These are phyloP conservation scores for Boletus sp. DNA, from an alignment of 768 basidiomycete species.

Conservation along the genomic window DNA sequence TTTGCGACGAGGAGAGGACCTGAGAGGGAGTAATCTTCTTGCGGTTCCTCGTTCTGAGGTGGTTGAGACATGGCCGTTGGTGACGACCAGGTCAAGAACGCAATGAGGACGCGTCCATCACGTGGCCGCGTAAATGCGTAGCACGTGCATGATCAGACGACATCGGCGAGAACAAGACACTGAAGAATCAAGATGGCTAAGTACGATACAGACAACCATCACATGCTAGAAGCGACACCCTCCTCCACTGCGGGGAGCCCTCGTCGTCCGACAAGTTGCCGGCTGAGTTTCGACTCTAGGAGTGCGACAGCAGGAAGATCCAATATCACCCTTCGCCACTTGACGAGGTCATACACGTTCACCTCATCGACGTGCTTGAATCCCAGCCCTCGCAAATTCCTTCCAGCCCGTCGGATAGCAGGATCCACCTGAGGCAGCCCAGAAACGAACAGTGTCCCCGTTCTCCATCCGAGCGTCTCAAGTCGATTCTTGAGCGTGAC, in stretches of 20 bases:
- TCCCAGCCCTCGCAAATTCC: constrained; percentile 70
- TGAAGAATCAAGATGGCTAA: neutral
- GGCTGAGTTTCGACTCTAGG: constrained; percentile 62
- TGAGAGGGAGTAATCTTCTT: constrained; percentile 52
- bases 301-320: constrained; percentile 81
- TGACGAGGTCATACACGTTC: constrained; percentile 78
- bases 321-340: constrained; percentile 77
- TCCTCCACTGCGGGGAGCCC: constrained; percentile 9
- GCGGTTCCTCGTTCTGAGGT: constrained; percentile 48
- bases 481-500: constrained; percentile 61
- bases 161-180: neutral
- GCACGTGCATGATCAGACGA: constrained; percentile 2
- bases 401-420: constrained; percentile 57
- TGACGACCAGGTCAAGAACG: neutral
- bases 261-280: constrained; percentile 20
- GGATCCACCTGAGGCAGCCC: constrained; percentile 54
- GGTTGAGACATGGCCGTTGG: constrained; percentile 41
- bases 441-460: constrained; percentile 69
- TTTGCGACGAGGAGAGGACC: constrained; percentile 86
- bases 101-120: constrained; percentile 29
- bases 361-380: constrained; percentile 62
- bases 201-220: neutral
- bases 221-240: neutral
- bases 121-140: constrained; percentile 25
- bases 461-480: constrained; percentile 60